Evolutionary conservation across 2,329 filamentous ascomycete species (phyloP).

Genomic region (Macroventuria anomochaeta): DNA sequence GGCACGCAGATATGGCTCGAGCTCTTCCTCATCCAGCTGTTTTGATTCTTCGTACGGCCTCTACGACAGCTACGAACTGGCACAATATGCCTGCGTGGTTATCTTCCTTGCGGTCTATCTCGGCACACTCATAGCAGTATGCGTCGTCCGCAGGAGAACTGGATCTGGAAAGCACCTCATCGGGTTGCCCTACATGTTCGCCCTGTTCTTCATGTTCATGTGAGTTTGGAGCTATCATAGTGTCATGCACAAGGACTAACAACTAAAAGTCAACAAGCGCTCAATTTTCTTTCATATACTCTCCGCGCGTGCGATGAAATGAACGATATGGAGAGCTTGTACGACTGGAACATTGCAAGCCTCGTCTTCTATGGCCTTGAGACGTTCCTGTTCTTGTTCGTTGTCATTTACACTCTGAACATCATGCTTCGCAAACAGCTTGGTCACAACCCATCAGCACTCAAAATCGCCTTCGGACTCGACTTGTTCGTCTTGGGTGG

Average conservation of each 20-base stretch:
- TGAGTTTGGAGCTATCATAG: constrained; percentile 16
- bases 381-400: constrained; percentile 31
- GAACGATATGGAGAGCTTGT: neutral
- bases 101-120: constrained; percentile 23
- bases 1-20: neutral
- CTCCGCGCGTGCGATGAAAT: constrained; percentile 1
- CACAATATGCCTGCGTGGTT: neutral
- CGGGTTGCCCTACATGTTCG: constrained; percentile 24
- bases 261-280: neutral
- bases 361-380: constrained; percentile 29
- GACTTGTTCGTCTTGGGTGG: constrained; percentile 30
- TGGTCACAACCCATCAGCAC: constrained; percentile 11
- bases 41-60: neutral
- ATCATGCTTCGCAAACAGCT: constrained; percentile 30
- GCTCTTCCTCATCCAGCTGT: constrained; percentile 4
- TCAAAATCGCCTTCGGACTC: constrained; percentile 21
- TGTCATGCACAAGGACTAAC: neutral
- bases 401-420: constrained; percentile 36
- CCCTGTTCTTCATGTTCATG: constrained; percentile 25
- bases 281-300: too few species aligned
- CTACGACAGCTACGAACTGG: neutral
- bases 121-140: constrained; percentile 23
- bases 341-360: constrained; percentile 18
- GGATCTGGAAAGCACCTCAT: constrained; percentile 30
- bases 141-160: constrained; percentile 26